Evolutionary conservation across 2,329 filamentous ascomycete species (phyloP).

Genomic region (Epichloe bromicola): DNA sequence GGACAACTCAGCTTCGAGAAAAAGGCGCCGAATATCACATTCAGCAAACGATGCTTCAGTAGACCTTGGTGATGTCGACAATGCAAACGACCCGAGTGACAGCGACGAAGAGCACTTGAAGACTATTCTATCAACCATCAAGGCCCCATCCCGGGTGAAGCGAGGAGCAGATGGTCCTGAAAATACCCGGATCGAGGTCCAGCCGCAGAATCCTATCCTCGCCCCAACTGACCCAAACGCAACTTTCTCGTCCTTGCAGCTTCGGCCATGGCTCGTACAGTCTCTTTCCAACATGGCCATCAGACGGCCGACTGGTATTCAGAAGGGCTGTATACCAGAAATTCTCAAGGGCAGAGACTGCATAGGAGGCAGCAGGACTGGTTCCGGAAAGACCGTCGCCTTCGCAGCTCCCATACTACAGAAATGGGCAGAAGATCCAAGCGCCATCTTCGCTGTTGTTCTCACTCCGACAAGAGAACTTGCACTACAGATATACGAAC

Average conservation of each 20-base stretch:
- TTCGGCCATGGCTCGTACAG: slow-evolving; percentile 77
- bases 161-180: slow-evolving; percentile 18
- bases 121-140: slow-evolving; percentile 27
- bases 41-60: slow-evolving; percentile 14
- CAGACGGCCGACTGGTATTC: slow-evolving; percentile 79
- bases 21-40: slow-evolving; percentile 29
- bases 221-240: slow-evolving; percentile 43
- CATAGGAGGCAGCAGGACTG: slow-evolving; percentile 87
- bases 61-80: slow-evolving; percentile 9
- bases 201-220: slow-evolving; percentile 24
- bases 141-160: slow-evolving; percentile 41
- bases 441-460: slow-evolving; percentile 79
- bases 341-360: slow-evolving; percentile 86
- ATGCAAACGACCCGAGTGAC: slow-evolving; percentile 20
- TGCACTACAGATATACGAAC: slow-evolving; percentile 90
- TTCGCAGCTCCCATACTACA: slow-evolving; percentile 93
- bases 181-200: slow-evolving; percentile 7
- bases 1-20: slow-evolving; percentile 30
- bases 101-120: slow-evolving; percentile 21
- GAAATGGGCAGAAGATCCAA: slow-evolving; percentile 83
- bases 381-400: slow-evolving; percentile 93
- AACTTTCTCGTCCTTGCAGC: slow-evolving; percentile 58
- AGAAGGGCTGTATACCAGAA: slow-evolving; percentile 83
- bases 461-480: slow-evolving; percentile 86
- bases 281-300: slow-evolving; percentile 71